Evolutionary conservation across 352 stramenopile species (phyloP).

Genomic region (Blastocystis sp.): DNA sequence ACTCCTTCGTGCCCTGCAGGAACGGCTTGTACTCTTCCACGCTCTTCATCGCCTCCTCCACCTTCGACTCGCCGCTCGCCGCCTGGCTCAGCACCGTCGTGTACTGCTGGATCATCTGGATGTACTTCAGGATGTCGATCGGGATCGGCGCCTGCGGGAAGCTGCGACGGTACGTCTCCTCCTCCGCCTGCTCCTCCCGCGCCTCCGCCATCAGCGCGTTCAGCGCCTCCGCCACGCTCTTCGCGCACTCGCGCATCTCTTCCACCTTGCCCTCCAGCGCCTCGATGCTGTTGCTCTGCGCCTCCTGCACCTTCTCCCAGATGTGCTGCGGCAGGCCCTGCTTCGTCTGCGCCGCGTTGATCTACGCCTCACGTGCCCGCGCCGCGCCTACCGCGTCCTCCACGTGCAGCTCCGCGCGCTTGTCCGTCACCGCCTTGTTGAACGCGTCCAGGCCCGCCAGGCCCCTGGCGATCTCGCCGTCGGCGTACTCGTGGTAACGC

Average conservation of each 20-base stretch:
- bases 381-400: not conserved
- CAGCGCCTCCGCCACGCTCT: not conserved
- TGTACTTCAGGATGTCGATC: not conserved
- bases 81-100: not conserved
- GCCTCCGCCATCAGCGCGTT: not conserved
- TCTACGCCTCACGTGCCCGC: not conserved
- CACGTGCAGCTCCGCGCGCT: conserved; percentile 1
- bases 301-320: not conserved
- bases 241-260: not conserved
- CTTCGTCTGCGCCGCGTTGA: not conserved
- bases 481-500: not conserved
- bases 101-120: not conserved
- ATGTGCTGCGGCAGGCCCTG: conserved; percentile 1
- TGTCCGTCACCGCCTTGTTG: conserved; percentile 13
- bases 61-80: not conserved
- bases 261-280: not conserved
- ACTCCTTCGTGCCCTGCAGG: not conserved
- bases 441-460: not conserved
- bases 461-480: not conserved
- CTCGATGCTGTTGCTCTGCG: not conserved
- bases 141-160: no score
- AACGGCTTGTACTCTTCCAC: not conserved
- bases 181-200: not conserved
- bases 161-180: not conserved
- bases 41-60: conserved; percentile 6